A percentile compares a stretch with the other conserved stretches of the same genome.
These are phyloP conservation scores for Backusella tuberculispora DNA, from an alignment of 192 early-diverging fungal genomes.

Conservation along the genomic window DNA sequence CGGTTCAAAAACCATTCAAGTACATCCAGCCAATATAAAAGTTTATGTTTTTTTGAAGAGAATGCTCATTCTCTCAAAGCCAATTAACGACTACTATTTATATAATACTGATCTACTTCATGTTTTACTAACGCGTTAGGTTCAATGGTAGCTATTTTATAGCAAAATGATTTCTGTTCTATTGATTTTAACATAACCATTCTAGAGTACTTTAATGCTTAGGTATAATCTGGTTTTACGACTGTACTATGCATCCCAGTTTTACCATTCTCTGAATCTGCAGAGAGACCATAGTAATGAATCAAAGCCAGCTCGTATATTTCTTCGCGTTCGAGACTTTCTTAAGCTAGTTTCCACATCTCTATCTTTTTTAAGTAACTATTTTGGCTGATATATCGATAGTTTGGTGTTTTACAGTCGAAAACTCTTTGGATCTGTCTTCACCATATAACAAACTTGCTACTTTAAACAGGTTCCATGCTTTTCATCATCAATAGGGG, in stretches of 20 bases:
- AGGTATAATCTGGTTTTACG: too few species aligned
- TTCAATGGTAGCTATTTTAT: too few species aligned
- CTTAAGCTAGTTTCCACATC: neutral
- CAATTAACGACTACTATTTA: conserved; percentile 44
- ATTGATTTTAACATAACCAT: too few species aligned
- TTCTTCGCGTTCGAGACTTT: neutral
- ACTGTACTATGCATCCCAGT: too few species aligned
- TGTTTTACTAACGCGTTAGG: neutral
- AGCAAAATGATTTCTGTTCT: too few species aligned
- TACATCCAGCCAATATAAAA: conserved; percentile 81
- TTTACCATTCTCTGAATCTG: too few species aligned
- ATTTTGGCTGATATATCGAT: neutral
- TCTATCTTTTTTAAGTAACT: neutral
- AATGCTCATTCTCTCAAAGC: conserved; percentile 62
- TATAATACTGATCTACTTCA: conserved; percentile 21
- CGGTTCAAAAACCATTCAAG: conserved; percentile 71
- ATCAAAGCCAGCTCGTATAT: neutral
- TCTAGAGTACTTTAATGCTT: too few species aligned
- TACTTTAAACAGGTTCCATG: neutral
- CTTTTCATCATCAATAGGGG: neutral
- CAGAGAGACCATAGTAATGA: neutral
- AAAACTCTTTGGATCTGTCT: neutral
- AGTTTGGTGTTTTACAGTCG: neutral
- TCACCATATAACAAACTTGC: neutral
- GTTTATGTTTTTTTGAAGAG: conserved; percentile 73